Conservation (phyloP, 2,329 filamentous ascomycete species). For the Penicillium sp. region DNA sequence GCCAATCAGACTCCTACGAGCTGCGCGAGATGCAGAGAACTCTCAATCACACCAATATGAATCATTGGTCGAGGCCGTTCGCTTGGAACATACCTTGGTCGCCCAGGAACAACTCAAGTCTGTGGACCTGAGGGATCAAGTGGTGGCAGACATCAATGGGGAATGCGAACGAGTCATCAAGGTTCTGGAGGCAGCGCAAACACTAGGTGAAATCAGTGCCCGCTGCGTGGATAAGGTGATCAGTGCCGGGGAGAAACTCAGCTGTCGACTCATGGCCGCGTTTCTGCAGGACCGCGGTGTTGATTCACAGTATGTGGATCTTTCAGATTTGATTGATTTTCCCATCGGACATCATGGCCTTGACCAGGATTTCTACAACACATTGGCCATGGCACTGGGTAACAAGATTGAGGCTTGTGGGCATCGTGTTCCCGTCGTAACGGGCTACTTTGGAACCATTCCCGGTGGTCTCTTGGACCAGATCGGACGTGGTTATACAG, state of each 20-base stretch:
- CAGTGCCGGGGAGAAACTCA: conserved; percentile 92
- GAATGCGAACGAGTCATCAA: conserved; percentile 79
- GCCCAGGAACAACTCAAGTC: conserved; percentile 59
- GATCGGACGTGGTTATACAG: conserved; percentile 92
- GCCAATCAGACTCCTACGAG: conserved; percentile 40
- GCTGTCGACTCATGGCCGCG: conserved; percentile 83
- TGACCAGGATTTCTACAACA: conserved; percentile 63
- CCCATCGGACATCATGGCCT: conserved; percentile 50
- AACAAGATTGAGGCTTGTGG: conserved; percentile 61
- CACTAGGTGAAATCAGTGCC: conserved; percentile 63
- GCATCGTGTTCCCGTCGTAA: conserved; percentile 68
- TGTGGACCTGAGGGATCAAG: conserved; percentile 50
- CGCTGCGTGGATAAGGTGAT: conserved; percentile 81
- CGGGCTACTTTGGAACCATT: conserved; percentile 91
- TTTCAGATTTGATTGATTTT: conserved; percentile 73
- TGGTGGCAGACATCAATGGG: conserved; percentile 61
- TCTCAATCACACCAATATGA: conserved; percentile 56
- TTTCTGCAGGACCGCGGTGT: conserved; percentile 75
- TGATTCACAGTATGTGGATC: conserved; percentile 81
- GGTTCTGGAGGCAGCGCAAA: conserved; percentile 61
- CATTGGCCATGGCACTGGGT: conserved; percentile 55
- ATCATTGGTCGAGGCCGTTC: conserved; percentile 71
- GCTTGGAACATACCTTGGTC: conserved; percentile 71
- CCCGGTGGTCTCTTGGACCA: conserved; percentile 86
- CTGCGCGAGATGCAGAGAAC: conserved; percentile 47